Percentiles rank a stretch among this genome's conserved stretches.
Evolutionary conservation across 768 basidiomycete genomes (phyloP).

Genomic region (Rhizopogon vesiculosus): DNA sequence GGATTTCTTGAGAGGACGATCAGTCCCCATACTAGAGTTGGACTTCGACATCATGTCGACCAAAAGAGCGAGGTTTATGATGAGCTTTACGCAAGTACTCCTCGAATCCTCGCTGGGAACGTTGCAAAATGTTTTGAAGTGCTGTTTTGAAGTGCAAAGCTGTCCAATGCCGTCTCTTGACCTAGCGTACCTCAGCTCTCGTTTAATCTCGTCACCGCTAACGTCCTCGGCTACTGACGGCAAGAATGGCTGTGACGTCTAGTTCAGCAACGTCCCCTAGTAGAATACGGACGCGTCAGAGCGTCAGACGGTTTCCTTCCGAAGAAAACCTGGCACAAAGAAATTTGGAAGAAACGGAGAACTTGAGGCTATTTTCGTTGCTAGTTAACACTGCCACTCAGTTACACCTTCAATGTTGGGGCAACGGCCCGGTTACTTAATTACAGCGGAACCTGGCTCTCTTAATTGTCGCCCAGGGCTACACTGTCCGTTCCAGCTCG

Average conservation of each 20-base stretch:
- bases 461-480: too few relatives aligned
- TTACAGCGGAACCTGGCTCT: too few relatives aligned
- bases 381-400: background rate
- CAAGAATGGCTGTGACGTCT: background rate
- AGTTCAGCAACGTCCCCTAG: background rate
- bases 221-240: background rate
- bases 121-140: background rate
- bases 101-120: background rate
- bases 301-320: background rate
- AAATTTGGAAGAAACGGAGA: background rate
- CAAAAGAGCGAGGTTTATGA: background rate
- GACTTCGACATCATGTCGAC: conserved; percentile 14
- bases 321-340: background rate
- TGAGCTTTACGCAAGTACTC: background rate
- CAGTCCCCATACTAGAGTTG: conserved; percentile 8
- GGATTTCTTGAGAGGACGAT: conserved; percentile 47
- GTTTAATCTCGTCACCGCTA: background rate
- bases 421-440: too few relatives aligned
- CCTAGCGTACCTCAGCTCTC: background rate
- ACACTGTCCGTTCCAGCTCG: too few relatives aligned
- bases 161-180: background rate
- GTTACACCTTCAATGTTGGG: background rate
- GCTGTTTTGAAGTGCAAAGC: background rate
- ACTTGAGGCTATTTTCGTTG: background rate
- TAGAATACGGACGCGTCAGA: background rate